phyloP scores from a whole-genome alignment of 148 eudicot genomes.

The Silene latifolia region DNA sequence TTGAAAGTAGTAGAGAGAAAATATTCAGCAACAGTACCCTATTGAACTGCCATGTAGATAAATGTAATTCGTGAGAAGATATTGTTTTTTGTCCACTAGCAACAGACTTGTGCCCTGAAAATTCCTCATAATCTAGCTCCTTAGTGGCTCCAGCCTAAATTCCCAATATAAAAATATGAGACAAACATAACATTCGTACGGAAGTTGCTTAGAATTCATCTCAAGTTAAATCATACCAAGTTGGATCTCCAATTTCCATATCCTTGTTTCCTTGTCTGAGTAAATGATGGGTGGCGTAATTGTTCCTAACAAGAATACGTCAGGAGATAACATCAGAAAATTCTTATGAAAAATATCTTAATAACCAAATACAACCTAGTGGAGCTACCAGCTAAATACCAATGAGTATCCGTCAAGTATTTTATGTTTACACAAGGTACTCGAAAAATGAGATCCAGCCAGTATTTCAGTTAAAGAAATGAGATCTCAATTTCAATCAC shows the following conservation, averaged over 20 bases:
- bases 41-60: constrained; percentile 6
- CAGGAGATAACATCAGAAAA: not conserved
- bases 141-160: not conserved
- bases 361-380: not conserved
- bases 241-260: constrained; percentile 10
- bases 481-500: not conserved
- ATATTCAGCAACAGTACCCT: constrained; percentile 12
- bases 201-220: constrained; percentile 12
- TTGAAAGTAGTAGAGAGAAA: not conserved
- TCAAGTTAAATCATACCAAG: constrained; percentile 18
- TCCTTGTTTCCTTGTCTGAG: constrained; percentile 12
- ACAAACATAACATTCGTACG: not conserved
- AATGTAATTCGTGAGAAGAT: constrained; percentile 18
- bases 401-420: not conserved
- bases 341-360: not conserved
- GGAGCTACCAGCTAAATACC: not conserved
- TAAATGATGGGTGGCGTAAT: constrained; percentile 17
- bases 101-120: constrained; percentile 7
- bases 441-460: not conserved
- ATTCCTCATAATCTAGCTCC: constrained; percentile 4
- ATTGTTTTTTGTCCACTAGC: constrained; percentile 8
- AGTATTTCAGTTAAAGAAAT: not conserved
- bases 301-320: constrained; percentile 19
- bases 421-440: not conserved
- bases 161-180: constrained; percentile 3